Conservation (phyloP, 257 asterid genomes). For the Echium plantagineum region DNA sequence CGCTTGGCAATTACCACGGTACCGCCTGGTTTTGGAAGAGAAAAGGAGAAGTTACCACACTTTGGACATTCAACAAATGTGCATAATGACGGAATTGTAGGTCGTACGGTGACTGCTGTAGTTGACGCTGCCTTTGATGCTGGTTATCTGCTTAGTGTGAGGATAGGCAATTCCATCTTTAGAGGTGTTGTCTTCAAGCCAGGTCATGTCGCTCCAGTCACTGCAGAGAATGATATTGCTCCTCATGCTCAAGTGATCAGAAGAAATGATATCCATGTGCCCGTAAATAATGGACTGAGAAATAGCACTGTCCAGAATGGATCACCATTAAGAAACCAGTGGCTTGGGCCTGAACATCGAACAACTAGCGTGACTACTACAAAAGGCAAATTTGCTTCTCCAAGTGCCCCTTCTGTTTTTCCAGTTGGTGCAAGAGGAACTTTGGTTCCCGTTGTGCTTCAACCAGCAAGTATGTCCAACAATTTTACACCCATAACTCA, state of each 20-base stretch:
- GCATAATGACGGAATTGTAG: constrained; percentile 31
- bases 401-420: constrained; percentile 26
- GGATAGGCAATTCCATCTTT: constrained; percentile 59
- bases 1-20: constrained; percentile 14
- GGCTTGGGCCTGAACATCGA: constrained; percentile 13
- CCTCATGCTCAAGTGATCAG: constrained; percentile 66
- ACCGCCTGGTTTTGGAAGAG: constrained; percentile 43
- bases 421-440: constrained; percentile 48
- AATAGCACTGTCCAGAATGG: constrained; percentile 12
- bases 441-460: constrained; percentile 53
- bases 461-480: constrained; percentile 32
- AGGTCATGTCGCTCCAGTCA: constrained; percentile 59
- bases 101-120: constrained; percentile 77
- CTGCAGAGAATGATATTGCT: constrained; percentile 69
- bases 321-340: constrained; percentile 6
- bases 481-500: constrained; percentile 20
- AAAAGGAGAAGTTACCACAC: constrained; percentile 22
- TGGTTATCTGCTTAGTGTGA: constrained; percentile 65
- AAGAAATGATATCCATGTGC: constrained; percentile 34
- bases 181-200: constrained; percentile 88
- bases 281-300: constrained; percentile 2
- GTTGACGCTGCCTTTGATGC: constrained; percentile 82
- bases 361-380: constrained; percentile 15
- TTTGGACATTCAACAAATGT: constrained; percentile 15
- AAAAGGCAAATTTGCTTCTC: constrained; percentile 27